Evolutionary conservation across 1,284 basidiomycete species (phyloP).

Genomic region (Ustanciosporium gigantosporum): DNA sequence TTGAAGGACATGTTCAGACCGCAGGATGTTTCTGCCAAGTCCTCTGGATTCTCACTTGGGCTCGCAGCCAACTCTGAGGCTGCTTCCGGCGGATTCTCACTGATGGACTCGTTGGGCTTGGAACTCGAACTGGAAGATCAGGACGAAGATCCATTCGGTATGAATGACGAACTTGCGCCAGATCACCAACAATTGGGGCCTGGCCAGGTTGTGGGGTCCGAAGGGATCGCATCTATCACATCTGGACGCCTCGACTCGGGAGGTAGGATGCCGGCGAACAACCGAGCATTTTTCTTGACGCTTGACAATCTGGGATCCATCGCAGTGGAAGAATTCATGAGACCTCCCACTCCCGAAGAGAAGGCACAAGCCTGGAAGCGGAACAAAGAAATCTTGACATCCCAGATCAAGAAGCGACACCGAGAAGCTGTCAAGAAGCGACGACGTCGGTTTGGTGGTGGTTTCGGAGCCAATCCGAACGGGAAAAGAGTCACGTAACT

Average conservation of each 20-base stretch:
- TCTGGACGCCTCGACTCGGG: too few relatives aligned
- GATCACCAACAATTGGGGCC: too few relatives aligned
- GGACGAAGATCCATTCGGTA: neutral
- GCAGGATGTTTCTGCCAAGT: neutral
- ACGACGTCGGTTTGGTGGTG: slow-evolving; percentile 8
- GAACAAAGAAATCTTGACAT: slow-evolving; percentile 36
- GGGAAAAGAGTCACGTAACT: too few relatives aligned
- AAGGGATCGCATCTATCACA: neutral
- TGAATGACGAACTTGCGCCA: neutral
- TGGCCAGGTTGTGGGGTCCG: neutral
- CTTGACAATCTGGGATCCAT: neutral
- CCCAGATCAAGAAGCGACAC: slow-evolving; percentile 48
- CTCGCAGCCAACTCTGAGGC: too few relatives aligned
- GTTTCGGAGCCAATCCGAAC: too few relatives aligned
- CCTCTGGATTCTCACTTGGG: neutral
- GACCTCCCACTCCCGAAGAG: slow-evolving; percentile 16
- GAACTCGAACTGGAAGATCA: slow-evolving; percentile 38
- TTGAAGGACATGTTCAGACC: slow-evolving; percentile 56
- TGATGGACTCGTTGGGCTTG: slow-evolving; percentile 48
- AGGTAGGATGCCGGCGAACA: too few relatives aligned
- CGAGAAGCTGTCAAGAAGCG: slow-evolving; percentile 51
- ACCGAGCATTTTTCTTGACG: slow-evolving; percentile 6
- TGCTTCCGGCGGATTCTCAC: too few relatives aligned
- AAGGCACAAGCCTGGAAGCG: slow-evolving; percentile 29
- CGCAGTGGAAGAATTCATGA: too few relatives aligned